Evolutionary conservation across 2,329 filamentous ascomycete species (phyloP).

Genomic region (Furcasterigmium sp.): DNA sequence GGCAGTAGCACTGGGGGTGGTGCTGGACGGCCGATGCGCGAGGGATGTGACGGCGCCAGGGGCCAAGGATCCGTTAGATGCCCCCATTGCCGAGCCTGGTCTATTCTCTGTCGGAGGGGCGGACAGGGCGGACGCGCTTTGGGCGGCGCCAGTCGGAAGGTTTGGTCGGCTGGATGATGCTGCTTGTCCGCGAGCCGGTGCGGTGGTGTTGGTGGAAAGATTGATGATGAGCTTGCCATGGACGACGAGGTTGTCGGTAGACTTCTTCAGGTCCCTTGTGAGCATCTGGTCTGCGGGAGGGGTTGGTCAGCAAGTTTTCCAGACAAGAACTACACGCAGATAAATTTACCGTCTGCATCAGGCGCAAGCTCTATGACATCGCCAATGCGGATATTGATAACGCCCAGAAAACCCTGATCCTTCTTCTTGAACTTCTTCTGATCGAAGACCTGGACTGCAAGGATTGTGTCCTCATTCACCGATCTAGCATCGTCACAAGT

Average conservation of each 20-base stretch:
- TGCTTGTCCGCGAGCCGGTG: slow-evolving; percentile 54
- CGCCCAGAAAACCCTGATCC: slow-evolving; percentile 96
- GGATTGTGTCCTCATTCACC: slow-evolving; percentile 90
- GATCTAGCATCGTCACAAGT: neutral
- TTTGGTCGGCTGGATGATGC: slow-evolving; percentile 41
- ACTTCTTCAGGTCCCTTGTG: slow-evolving; percentile 93
- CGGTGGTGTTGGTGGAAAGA: slow-evolving; percentile 80
- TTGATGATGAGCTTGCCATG: slow-evolving; percentile 97
- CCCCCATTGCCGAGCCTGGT: slow-evolving; percentile 48
- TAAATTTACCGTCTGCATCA: slow-evolving; percentile 76
- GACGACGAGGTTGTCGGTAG: slow-evolving; percentile 94
- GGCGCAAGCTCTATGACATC: slow-evolving; percentile 88
- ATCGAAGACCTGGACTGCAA: slow-evolving; percentile 97
- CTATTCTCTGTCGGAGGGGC: slow-evolving; percentile 40
- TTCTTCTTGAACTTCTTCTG: slow-evolving; percentile 99
- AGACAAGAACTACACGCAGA: neutral
- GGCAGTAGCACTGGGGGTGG: slow-evolving; percentile 28
- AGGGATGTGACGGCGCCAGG: slow-evolving; percentile 34
- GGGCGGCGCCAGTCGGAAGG: slow-evolving; percentile 30
- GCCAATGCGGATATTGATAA: slow-evolving; percentile 94
- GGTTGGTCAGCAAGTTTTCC: slow-evolving; percentile 19
- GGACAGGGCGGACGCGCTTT: slow-evolving; percentile 37
- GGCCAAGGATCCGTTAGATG: slow-evolving; percentile 36
- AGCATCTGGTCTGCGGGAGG: slow-evolving; percentile 86
- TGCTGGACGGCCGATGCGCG: slow-evolving; percentile 42